Percentiles rank a stretch among this genome's conserved stretches.
These are phyloP conservation scores for Mallotus nudiflorus DNA, from an alignment of 345 rosid species.

Conservation along the genomic window DNA sequence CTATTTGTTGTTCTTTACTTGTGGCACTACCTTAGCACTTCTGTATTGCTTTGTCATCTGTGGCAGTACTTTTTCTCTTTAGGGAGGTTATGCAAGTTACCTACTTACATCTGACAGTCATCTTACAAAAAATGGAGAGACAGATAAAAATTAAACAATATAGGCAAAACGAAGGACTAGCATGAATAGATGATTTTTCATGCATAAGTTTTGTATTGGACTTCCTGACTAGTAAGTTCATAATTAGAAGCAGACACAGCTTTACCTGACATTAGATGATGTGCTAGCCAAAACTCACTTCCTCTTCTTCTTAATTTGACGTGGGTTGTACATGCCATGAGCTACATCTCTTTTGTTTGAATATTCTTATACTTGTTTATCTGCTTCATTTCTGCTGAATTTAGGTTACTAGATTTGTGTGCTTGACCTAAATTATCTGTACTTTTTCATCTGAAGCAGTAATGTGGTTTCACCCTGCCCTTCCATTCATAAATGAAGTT, in stretches of 20 bases:
- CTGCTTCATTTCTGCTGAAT: no score
- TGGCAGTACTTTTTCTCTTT: background rate
- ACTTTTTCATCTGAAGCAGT: background rate
- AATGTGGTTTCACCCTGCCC: background rate
- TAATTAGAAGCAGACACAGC: background rate
- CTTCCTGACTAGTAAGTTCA: background rate
- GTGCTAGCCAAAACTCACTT: background rate
- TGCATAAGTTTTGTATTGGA: background rate
- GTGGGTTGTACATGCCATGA: background rate
- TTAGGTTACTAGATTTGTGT: background rate
- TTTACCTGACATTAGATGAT: background rate
- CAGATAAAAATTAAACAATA: conserved; percentile 4
- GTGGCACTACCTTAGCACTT: background rate
- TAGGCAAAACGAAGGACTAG: background rate
- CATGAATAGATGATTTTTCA: background rate
- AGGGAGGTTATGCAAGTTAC: background rate
- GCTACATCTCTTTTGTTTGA: background rate
- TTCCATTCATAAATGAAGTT: background rate
- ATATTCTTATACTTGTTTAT: background rate
- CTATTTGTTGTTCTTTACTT: background rate
- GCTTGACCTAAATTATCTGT: background rate
- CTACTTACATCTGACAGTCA: background rate
- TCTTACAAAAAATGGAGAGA: background rate
- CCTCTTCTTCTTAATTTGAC: background rate
- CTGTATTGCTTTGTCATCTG: background rate